These are phyloP conservation scores for Wolfiporia cocos DNA, from an alignment of 1,284 basidiomycete species.

Conservation along the genomic window DNA sequence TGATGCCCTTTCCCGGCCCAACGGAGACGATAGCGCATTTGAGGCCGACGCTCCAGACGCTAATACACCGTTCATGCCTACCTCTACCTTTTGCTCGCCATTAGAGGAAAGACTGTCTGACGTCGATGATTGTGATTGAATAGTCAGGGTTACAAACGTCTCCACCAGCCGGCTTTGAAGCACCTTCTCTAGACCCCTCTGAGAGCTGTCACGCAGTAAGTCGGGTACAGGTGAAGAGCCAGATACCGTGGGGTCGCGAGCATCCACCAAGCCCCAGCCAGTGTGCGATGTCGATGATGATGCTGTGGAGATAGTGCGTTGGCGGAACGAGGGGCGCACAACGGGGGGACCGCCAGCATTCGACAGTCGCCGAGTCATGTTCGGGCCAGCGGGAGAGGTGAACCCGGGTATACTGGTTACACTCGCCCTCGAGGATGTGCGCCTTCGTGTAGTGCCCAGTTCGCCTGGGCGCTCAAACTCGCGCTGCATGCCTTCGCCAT, in stretches of 20 bases:
- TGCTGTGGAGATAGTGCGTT: slow-evolving; percentile 44
- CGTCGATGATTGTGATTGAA: slow-evolving; percentile 18
- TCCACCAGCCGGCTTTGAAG: slow-evolving; percentile 73
- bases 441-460: slow-evolving; percentile 10
- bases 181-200: slow-evolving; percentile 60
- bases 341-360: slow-evolving; percentile 11
- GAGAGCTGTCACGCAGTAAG: slow-evolving; percentile 54
- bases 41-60: no score
- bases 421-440: slow-evolving; percentile 20
- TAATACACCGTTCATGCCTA: no score
- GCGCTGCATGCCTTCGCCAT: slow-evolving; percentile 30
- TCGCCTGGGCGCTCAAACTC: slow-evolving; percentile 11
- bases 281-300: slow-evolving; percentile 34
- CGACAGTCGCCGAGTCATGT: slow-evolving; percentile 10
- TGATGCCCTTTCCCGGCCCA: no score
- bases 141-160: slow-evolving; percentile 61
- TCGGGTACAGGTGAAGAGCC: slow-evolving; percentile 24
- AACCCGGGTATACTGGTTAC: slow-evolving; percentile 11
- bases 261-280: slow-evolving; percentile 4
- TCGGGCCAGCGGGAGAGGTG: slow-evolving; percentile 10
- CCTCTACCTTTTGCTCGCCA: no score
- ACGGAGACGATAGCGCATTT: no score
- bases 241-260: slow-evolving; percentile 13
- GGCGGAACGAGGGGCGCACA: slow-evolving; percentile 29
- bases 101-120: not conserved